Base-by-base conservation (phyloP, 345 rosid species). In the Boechera stricta region DNA sequence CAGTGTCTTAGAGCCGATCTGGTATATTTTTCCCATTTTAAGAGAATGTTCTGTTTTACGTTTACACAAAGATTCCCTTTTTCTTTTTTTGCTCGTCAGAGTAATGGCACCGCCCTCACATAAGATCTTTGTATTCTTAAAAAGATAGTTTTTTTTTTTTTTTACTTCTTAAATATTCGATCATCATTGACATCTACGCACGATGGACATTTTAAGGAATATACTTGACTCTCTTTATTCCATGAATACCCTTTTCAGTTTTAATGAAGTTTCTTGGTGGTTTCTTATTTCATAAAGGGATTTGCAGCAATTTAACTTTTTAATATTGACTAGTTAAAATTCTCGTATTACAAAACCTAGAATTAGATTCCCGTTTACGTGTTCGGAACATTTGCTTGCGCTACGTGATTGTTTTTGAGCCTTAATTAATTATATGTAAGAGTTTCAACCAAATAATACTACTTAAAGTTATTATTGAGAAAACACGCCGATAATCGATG, bases 111-210 rank as follows among this genome's bases (percentile, higher is more conserved):
- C 75, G 55, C 39, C 75, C 80, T 62, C 75, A 68, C 47, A 68
- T 76, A 68, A 69, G 70, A 69, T 77, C 65, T 69, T 69, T 51
- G 36, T 42, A n/a, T 67, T 67, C 36, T 39, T 63, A 0, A 36
- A 35, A 9, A 64, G 26, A 48, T 6, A 9, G 4, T 49, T 45
- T 38, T 38, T 38, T 38, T 48, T 35, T 24, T 36, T 36, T 15
- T 2, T 49, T 31, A 32, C 18, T 1, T 33, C 42, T 67, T 75
- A 45, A 75, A 67, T 67, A 75, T 67, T 75, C 73, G 62, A 68
- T 68, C 74, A 76, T 68, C 79, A 68, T 60, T 76, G 69, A 41
- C 47, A 76, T 68, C 69, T 51, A 60, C 63, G 79, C 79, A 76
- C 74, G 69, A 76, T 76, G 36, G 47, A 68, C 68, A 52, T 9